These are phyloP conservation scores for Scleroderma bovista DNA, from an alignment of 768 basidiomycete genomes.

Conservation along the genomic window DNA sequence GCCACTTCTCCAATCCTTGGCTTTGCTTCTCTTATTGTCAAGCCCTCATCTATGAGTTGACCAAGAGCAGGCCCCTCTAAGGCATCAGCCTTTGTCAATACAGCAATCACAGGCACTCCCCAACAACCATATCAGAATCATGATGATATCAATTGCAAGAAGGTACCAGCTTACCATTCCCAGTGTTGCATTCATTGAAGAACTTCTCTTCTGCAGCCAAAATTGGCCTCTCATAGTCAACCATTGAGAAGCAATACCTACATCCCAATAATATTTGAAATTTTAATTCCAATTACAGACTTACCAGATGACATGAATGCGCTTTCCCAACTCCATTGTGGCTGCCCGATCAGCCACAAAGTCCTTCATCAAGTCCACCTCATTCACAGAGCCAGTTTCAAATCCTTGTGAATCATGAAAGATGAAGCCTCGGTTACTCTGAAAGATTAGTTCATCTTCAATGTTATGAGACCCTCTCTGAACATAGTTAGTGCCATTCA, in stretches of 20 bases:
- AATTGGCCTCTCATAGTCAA: conserved; percentile 21
- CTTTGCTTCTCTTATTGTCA: conserved; percentile 7
- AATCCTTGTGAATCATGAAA: conserved; percentile 41
- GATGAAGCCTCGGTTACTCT: conserved; percentile 28
- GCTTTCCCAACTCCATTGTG: conserved; percentile 13
- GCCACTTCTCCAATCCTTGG: conserved; percentile 11
- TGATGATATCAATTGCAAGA: background rate
- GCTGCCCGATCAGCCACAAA: conserved; percentile 28
- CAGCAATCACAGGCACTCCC: conserved; percentile 33
- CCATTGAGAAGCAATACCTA: conserved; percentile 36
- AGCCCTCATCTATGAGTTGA: conserved; percentile 4
- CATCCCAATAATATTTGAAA: background rate
- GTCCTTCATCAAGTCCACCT: conserved; percentile 22
- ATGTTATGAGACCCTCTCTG: conserved; percentile 30
- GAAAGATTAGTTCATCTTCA: conserved; percentile 23
- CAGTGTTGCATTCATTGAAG: conserved; percentile 21
- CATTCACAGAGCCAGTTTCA: conserved; percentile 27
- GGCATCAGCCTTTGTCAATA: conserved; percentile 37
- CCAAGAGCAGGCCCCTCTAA: conserved; percentile 16
- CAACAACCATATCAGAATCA: background rate
- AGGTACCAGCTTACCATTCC: background rate
- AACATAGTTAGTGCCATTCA: background rate
- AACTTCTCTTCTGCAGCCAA: conserved; percentile 24
- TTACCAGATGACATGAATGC: conserved; percentile 27
- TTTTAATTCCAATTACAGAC: background rate